A percentile compares a stretch with the other conserved stretches of the same genome.
Evolutionary conservation across 2,329 filamentous ascomycete genomes (phyloP).

Genomic region (Pseudogymnoascus sp.): DNA sequence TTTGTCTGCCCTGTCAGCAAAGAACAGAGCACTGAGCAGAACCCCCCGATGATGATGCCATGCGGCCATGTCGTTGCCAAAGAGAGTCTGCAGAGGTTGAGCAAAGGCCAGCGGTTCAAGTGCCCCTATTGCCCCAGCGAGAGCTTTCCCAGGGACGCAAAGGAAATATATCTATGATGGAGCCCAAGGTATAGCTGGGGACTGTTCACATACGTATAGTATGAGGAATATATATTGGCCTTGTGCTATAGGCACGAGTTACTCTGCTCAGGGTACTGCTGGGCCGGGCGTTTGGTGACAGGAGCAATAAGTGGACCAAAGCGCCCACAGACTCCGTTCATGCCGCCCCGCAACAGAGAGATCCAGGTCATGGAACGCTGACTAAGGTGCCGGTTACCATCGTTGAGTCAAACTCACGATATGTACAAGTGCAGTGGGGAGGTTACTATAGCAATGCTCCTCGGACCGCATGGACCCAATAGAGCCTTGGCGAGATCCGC

Average conservation of each 20-base stretch:
- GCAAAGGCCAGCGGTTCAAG: slow-evolving; percentile 77
- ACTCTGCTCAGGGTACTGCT: background rate
- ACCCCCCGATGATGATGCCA: slow-evolving; percentile 93
- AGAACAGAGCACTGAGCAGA: slow-evolving; percentile 85
- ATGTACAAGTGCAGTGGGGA: background rate
- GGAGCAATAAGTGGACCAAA: background rate
- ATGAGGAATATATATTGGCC: background rate
- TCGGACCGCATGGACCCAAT: slow-evolving; percentile 4
- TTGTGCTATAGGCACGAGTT: background rate
- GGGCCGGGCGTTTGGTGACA: background rate
- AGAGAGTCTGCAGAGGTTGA: slow-evolving; percentile 71
- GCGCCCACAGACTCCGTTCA: background rate
- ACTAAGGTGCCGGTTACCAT: background rate
- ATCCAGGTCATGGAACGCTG: background rate
- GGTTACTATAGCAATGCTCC: slow-evolving; percentile 3
- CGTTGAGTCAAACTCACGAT: background rate
- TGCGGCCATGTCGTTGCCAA: slow-evolving; percentile 91
- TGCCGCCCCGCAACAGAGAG: background rate
- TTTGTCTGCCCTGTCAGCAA: slow-evolving; percentile 98
- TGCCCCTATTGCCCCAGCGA: slow-evolving; percentile 93
- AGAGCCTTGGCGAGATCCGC: background rate
- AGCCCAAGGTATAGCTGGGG: background rate
- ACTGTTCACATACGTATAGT: background rate
- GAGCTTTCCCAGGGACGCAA: slow-evolving; percentile 66
- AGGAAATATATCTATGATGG: slow-evolving; percentile 19